These are phyloP conservation scores for Aspergillus sp. DNA, from an alignment of 2,329 filamentous ascomycete species.

Conservation along the genomic window DNA sequence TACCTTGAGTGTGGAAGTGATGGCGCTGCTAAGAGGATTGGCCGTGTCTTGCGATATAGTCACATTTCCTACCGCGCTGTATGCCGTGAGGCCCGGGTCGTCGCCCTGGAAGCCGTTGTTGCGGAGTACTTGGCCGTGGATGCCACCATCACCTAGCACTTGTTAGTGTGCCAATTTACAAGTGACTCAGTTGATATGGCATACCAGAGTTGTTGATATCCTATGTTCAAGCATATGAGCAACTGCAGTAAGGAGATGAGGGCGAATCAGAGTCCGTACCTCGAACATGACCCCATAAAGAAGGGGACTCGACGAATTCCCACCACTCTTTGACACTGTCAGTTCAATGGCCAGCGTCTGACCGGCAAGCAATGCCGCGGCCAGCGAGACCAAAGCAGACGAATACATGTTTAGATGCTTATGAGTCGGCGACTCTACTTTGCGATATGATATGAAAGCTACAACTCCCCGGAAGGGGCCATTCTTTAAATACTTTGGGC, in stretches of 20 bases:
- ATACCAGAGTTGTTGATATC: conserved; percentile 40
- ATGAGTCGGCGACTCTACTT: too few relatives aligned
- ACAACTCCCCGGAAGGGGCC: too few relatives aligned
- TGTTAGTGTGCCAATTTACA: not conserved
- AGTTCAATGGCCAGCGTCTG: not conserved
- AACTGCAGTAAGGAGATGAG: not conserved
- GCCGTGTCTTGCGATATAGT: conserved; percentile 26
- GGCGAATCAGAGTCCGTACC: conserved; percentile 17
- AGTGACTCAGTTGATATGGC: not conserved
- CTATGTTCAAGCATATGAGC: conserved; percentile 15
- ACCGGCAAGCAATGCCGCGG: not conserved
- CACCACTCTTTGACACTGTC: conserved; percentile 16
- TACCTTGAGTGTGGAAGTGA: conserved; percentile 31
- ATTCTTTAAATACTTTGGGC: too few relatives aligned
- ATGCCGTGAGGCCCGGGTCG: conserved; percentile 28
- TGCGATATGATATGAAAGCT: too few relatives aligned
- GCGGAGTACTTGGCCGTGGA: conserved; percentile 36
- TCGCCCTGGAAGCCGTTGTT: conserved; percentile 40
- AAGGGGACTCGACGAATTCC: conserved; percentile 36
- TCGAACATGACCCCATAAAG: conserved; percentile 43
- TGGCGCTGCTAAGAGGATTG: conserved; percentile 31
- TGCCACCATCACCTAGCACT: conserved; percentile 34
- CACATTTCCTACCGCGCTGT: conserved; percentile 31
- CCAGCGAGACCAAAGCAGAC: not conserved
- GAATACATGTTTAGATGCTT: not conserved